Conservation (phyloP, 179 eudicot species). For the Nepenthes alata region DNA sequence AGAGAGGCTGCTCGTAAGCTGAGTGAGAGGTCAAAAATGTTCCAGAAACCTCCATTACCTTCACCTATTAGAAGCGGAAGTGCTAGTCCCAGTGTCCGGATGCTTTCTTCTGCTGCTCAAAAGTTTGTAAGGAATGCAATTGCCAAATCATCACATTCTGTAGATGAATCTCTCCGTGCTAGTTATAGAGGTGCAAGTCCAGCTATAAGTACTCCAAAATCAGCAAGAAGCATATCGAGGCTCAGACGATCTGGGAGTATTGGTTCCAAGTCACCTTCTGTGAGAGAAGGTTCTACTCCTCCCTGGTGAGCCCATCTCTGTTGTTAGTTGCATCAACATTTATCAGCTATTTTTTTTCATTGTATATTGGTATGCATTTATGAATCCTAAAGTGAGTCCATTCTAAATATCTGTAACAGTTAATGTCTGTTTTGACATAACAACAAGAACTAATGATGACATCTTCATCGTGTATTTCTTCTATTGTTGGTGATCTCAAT, state of each 20-base stretch:
- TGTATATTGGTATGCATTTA: too few species aligned
- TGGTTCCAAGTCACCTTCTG: slow-evolving; percentile 68
- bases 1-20: slow-evolving; percentile 83
- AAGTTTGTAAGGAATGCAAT: slow-evolving; percentile 85
- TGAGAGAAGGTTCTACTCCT: slow-evolving; percentile 59
- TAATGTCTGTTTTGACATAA: too few species aligned
- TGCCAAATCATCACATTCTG: slow-evolving; percentile 43
- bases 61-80: slow-evolving; percentile 83
- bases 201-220: slow-evolving; percentile 56
- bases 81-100: slow-evolving; percentile 65
- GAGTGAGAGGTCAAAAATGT: slow-evolving; percentile 74
- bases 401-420: too few species aligned
- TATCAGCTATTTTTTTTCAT: too few species aligned
- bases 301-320: slow-evolving; percentile 33
- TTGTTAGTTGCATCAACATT: too few species aligned
- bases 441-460: too few species aligned
- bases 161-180: slow-evolving; percentile 80
- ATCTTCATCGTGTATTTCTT: too few species aligned
- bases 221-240: slow-evolving; percentile 69
- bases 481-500: too few species aligned
- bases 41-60: slow-evolving; percentile 71
- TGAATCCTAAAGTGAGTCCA: too few species aligned
- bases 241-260: slow-evolving; percentile 45
- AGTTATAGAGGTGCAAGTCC: slow-evolving; percentile 91
- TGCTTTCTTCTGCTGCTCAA: slow-evolving; percentile 82